phyloP scores from a whole-genome alignment of 1,284 basidiomycete species.

The Cutaneotrichosporon curvatum region DNA sequence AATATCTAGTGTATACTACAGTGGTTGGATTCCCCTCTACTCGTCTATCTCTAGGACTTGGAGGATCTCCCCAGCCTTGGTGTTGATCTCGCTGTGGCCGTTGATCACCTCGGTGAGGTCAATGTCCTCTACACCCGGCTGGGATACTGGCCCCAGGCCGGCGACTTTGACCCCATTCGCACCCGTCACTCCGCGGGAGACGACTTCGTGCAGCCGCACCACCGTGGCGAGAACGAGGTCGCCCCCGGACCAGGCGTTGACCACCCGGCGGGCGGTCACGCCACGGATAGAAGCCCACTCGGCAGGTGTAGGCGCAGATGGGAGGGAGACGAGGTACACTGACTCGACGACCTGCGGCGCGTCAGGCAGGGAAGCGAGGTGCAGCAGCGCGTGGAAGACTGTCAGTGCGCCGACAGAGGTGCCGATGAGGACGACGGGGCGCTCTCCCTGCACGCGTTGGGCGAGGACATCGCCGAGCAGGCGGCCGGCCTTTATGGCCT shows the following conservation, averaged over 20 bases:
- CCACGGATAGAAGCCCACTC: slow-evolving; percentile 48
- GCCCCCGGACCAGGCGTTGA: slow-evolving; percentile 48
- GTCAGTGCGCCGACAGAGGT: slow-evolving; percentile 53
- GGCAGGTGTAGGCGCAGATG: slow-evolving; percentile 45
- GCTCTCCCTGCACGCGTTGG: slow-evolving; percentile 52
- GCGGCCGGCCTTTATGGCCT: slow-evolving; percentile 50
- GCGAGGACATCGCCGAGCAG: slow-evolving; percentile 53
- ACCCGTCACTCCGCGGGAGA: slow-evolving; percentile 45
- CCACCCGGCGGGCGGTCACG: slow-evolving; percentile 49
- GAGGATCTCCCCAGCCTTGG: slow-evolving; percentile 41
- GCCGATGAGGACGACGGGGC: slow-evolving; percentile 52
- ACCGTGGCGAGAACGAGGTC: slow-evolving; percentile 53
- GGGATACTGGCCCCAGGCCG: slow-evolving; percentile 42
- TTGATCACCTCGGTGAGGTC: slow-evolving; percentile 43
- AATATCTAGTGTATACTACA: no score
- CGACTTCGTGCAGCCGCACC: slow-evolving; percentile 50
- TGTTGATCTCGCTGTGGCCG: slow-evolving; percentile 45
- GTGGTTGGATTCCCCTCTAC: no score
- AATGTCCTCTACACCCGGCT: slow-evolving; percentile 48
- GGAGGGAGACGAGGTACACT: slow-evolving; percentile 50
- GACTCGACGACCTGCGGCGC: slow-evolving; percentile 49
- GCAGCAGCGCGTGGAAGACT: slow-evolving; percentile 50
- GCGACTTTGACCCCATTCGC: slow-evolving; percentile 43
- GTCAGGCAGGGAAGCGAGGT: slow-evolving; percentile 43
- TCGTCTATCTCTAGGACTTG: slow-evolving; percentile 39